Base-by-base conservation (phyloP, 495 filamentous ascomycete genomes). In the Xylaria intraflava region DNA sequence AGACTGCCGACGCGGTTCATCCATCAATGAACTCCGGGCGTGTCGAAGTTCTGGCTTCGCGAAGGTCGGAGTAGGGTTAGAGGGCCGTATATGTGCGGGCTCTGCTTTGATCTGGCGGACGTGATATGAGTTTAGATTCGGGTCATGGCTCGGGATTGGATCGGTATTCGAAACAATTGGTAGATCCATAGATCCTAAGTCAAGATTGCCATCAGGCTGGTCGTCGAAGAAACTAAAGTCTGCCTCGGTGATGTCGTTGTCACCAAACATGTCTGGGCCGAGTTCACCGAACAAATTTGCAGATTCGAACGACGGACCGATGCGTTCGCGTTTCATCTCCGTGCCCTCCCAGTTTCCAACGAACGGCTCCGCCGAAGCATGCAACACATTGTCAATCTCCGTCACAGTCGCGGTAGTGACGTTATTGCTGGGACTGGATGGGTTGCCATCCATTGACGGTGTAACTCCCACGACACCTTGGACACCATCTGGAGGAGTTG, bases 161-260 rank as follows among this genome's bases (percentile, higher is more conserved):
- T 65, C 56, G 14, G 36, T 16, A 22, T 49, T 62, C 31, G 56
- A 17, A 27, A 65, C 46, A 22, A 48, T 36, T n/a, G 66, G 40
- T 0, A 73, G 41, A 26, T 69, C 68, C 6, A 73, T 44, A 26
- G 64, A 58, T 22, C 48, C 73, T 19, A 77, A 65, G 43, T 69
- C 75, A 5, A 61, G 57, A n/a, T 64, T 68, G 3, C 52, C 62
- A 6, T 55, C 52, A 2, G 73, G 70, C 12, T 72, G 62, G 26
- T 77, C 69, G 33, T 95, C 89, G 52, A 96, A 95, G 62, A 94
- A 95, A 67, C 81, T 92, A 68, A 95, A 95, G 64, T 96, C 90
- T 2, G 83, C 85, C 53, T 96, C 90, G 1, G 88, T 91, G 17
- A 95, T 81, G n/a, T 84, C 87, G 58, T 83, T 85, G 19, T 84